These are phyloP conservation scores for Dionaea muscipula DNA, from an alignment of 179 eudicot species.

Conservation along the genomic window DNA sequence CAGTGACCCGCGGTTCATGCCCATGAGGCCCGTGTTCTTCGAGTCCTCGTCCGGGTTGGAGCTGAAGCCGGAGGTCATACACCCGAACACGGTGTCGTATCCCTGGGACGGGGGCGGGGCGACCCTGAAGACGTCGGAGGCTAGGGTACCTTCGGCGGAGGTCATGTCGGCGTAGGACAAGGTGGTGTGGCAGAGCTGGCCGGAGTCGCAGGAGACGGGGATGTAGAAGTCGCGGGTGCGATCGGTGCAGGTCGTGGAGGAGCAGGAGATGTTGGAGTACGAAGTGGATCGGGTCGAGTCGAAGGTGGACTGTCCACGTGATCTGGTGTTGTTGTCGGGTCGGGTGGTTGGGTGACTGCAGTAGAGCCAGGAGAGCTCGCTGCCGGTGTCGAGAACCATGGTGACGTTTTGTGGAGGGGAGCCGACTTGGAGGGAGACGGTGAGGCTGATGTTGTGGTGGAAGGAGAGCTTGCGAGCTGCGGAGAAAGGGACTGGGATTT, in stretches of 20 bases:
- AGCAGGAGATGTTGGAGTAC: slow-evolving; percentile 34
- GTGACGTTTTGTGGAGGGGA: slow-evolving; percentile 50
- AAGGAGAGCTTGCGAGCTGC: slow-evolving; percentile 46
- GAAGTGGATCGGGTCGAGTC: slow-evolving; percentile 31
- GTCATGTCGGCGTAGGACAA: slow-evolving; percentile 52
- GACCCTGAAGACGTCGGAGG: slow-evolving; percentile 27
- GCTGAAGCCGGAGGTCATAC: slow-evolving; percentile 35
- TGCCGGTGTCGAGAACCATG: slow-evolving; percentile 70
- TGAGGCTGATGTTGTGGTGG: slow-evolving; percentile 48
- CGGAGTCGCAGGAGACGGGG: slow-evolving; percentile 47
- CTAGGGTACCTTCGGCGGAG: slow-evolving; percentile 53
- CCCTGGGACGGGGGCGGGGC: slow-evolving; percentile 13
- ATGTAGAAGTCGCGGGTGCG: slow-evolving; percentile 39
- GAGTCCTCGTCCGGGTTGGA: slow-evolving; percentile 40
- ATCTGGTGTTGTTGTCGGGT: slow-evolving; percentile 13
- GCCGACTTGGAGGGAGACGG: slow-evolving; percentile 44
- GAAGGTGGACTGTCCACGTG: slow-evolving; percentile 12
- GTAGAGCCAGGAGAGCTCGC: slow-evolving; percentile 53
- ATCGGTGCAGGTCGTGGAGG: slow-evolving; percentile 28
- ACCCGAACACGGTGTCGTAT: slow-evolving; percentile 32
- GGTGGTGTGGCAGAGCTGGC: slow-evolving; percentile 34
- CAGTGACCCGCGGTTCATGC: slow-evolving; percentile 53
- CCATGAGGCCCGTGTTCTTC: slow-evolving; percentile 41
- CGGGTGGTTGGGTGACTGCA: slow-evolving; percentile 20
- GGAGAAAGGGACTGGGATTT: slow-evolving; percentile 21